phyloP scores from a whole-genome alignment of 768 basidiomycete species.

The Pisolithus albus region DNA sequence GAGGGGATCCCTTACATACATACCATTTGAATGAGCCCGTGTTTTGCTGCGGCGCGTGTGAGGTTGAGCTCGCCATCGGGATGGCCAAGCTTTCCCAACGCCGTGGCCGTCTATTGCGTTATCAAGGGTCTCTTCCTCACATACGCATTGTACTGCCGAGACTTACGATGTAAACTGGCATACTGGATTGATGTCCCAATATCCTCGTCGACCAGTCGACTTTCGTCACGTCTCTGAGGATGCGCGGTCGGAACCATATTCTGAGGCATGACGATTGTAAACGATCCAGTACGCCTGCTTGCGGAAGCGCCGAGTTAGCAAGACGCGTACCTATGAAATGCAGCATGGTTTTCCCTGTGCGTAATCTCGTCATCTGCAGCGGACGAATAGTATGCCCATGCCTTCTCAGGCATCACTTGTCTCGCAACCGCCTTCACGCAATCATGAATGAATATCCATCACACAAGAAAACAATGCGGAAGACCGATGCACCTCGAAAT shows the following conservation, averaged over 20 bases:
- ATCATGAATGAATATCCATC: neutral
- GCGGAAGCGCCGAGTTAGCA: neutral
- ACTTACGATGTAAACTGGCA: slow-evolving; percentile 78
- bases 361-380: slow-evolving; percentile 96
- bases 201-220: slow-evolving; percentile 87
- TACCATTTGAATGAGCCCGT: slow-evolving; percentile 64
- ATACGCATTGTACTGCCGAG: neutral
- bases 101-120: slow-evolving; percentile 59
- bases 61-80: slow-evolving; percentile 87
- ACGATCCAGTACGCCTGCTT: neutral
- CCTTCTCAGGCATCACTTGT: slow-evolving; percentile 74
- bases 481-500: slow-evolving; percentile 65
- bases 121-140: slow-evolving; percentile 6
- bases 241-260: slow-evolving; percentile 86
- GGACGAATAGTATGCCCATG: slow-evolving; percentile 97
- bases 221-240: slow-evolving; percentile 75
- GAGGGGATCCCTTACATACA: neutral
- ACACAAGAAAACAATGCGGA: neutral
- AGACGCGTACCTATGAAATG: slow-evolving; percentile 71
- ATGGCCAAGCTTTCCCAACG: slow-evolving; percentile 88
- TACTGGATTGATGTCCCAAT: slow-evolving; percentile 63
- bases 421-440: slow-evolving; percentile 68
- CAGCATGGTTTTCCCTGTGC: slow-evolving; percentile 80
- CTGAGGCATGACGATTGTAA: slow-evolving; percentile 22
- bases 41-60: slow-evolving; percentile 76